Evolutionary conservation across 768 basidiomycete genomes (phyloP), one percentile per base, ranked within the genome.

Genomic region (Hypholoma sublateritium): DNA sequence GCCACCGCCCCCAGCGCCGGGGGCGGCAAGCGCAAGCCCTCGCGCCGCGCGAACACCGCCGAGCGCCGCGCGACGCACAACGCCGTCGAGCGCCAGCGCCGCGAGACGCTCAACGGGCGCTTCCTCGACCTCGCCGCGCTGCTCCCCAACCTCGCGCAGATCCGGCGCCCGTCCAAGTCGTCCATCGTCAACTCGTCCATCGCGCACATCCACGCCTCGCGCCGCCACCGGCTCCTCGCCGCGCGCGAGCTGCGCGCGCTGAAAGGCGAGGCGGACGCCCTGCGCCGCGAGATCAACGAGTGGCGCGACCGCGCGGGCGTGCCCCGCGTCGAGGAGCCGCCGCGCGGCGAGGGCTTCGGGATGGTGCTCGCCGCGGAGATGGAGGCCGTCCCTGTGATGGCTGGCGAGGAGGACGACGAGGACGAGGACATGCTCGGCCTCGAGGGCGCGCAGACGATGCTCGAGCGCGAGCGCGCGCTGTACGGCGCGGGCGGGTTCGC

Each of bases 51-150:
- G 51, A 98, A 98, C 75, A 98, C 95, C 51, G 95, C 95, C 50
- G 96, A 98, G 71, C 91, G 95, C 72, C 80, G 96, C 35, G 93
- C 94, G 3, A 95, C 92, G 19, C 96, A 99, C 76, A 99, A 98
- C 70, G 96, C 97, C 32, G 93, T 98, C 56, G 97, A 98, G 77
- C 82, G 97, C 50, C 89, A 91, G 67, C 83, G 96, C 47, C 79
- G 96, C 49, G 96, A 98, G 77, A 95, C 91, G 44, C 77, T 98
- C 50, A 99, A 98, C 69, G 85, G 89, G 52, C 83, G 94, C 57
- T 98, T 98, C 78, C 77, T 97, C 65, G 92, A 94, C 65, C 90
- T 98, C 48, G 96, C 96, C 57, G 85, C 87, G 6, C 82, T 97
- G 37, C 86, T 98, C 17, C 93, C 96, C 49, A 91, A 95, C 68